phyloP scores from a whole-genome alignment of 164 flowering plant species.

The Annona cherimola region DNA sequence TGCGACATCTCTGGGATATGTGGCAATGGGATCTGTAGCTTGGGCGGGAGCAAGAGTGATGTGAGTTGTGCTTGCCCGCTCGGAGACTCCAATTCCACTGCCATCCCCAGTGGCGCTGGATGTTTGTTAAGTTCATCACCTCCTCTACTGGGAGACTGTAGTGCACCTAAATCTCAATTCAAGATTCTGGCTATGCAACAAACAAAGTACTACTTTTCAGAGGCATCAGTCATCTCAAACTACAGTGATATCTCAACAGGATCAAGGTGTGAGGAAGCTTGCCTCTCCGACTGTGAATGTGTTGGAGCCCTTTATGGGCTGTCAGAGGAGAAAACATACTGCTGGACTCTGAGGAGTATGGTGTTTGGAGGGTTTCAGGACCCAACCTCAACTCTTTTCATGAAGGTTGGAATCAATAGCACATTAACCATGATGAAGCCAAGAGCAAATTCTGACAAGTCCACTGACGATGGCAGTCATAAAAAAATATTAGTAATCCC shows the following conservation, averaged over 20 bases:
- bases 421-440: constrained; percentile 12
- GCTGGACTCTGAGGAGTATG: constrained; percentile 75
- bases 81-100: constrained; percentile 39
- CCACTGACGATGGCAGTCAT: constrained; percentile 8
- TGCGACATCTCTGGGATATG: constrained; percentile 89
- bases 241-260: constrained; percentile 50
- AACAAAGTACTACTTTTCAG: constrained; percentile 66
- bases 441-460: constrained; percentile 8
- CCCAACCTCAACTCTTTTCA: constrained; percentile 64
- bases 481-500: constrained; percentile 59
- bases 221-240: constrained; percentile 59
- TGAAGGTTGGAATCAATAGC: constrained; percentile 47
- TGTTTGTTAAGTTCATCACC: constrained; percentile 33
- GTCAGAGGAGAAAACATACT: constrained; percentile 67
- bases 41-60: constrained; percentile 60
- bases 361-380: constrained; percentile 85
- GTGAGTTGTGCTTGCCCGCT: constrained; percentile 68
- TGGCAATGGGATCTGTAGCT: constrained; percentile 76
- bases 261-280: constrained; percentile 67
- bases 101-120: constrained; percentile 9
- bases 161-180: constrained; percentile 19
- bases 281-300: constrained; percentile 71
- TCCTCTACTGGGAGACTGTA: constrained; percentile 4
- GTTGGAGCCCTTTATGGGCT: constrained; percentile 87
- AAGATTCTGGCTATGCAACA: constrained; percentile 47